Base-by-base conservation (phyloP, 805 yeast species). In the Ogataea parapolymorpha region DNA sequence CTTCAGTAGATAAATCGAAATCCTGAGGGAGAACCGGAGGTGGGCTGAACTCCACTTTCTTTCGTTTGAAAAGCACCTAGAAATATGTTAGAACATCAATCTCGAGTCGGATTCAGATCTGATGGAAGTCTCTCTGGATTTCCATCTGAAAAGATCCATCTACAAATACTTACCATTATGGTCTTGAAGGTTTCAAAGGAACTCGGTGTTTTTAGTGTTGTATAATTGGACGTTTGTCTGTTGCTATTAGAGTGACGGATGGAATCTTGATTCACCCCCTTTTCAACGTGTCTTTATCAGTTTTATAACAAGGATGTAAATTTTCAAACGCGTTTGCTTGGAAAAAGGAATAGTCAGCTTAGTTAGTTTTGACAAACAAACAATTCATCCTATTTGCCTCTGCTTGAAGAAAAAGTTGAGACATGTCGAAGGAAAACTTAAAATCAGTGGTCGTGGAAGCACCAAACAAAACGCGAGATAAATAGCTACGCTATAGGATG, bases 11-110 rank as follows among this genome's bases (percentile, higher is more conserved):
- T 30, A 74, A 56, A 41, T 72, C 71, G 35, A 74, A 61, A 53
- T 82, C 79, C 3, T 51, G 54, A 0, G 90, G 89, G 2, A 82
- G 54, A 9, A 71, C 65, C 1, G 77, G 79, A 1, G 86, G 81
- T 12, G 71, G 72, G 11, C 75, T 73, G 45, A 76, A 74, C 2
- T 70, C 67, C 30, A 85, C 87, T 26, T 81, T 81, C 58, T 85
- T 84, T 45, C 91, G 69, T 56, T 84, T 85, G 65, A 80, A 85
- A 25, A 82, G 66, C 32, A 85, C 95, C 95, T 83, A 69, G 14
- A 12, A 18, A 30, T 37, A 29, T 27, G 42, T 37, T 42, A 37
- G 41, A 32, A 37, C 9, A 1, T 7, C 22, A 7, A 8, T 20
- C 22, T 20, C 9, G 9, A 20, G 3, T 18, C 22, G 8, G 11